Conservation (phyloP, 345 rosid species). For the Salix caprea region DNA sequence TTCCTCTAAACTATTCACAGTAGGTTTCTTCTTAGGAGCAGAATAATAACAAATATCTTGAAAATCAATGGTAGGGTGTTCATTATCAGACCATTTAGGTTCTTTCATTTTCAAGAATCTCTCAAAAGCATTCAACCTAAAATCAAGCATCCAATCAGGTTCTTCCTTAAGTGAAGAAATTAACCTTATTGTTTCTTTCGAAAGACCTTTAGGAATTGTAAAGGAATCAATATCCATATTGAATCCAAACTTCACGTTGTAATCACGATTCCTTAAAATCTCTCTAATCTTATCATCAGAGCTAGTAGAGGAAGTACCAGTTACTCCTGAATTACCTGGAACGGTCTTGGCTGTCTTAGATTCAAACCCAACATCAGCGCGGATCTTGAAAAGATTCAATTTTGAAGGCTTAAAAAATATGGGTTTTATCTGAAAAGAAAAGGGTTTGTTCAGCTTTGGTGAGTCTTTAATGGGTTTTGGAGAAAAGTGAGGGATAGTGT, state of each 20-base stretch:
- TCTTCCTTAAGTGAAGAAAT: constrained; percentile 72
- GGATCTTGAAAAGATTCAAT: not conserved
- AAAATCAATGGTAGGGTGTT: constrained; percentile 60
- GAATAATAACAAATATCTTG: constrained; percentile 89
- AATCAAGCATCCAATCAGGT: constrained; percentile 88
- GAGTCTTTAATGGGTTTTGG: constrained; percentile 8
- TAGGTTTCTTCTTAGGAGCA: constrained; percentile 79
- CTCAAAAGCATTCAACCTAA: constrained; percentile 68
- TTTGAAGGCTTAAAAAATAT: not conserved
- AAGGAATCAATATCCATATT: constrained; percentile 63
- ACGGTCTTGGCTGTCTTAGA: not conserved
- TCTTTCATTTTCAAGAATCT: constrained; percentile 63
- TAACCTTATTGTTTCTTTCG: constrained; percentile 55
- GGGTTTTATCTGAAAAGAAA: constrained; percentile 18
- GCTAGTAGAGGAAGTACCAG: constrained; percentile 12
- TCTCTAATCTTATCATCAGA: constrained; percentile 65
- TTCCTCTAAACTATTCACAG: constrained; percentile 77
- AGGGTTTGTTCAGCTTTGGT: too few species aligned
- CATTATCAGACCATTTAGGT: constrained; percentile 89
- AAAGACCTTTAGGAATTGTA: constrained; percentile 79
- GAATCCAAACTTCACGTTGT: constrained; percentile 73
- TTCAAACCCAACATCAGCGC: constrained; percentile 24
- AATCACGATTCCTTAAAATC: constrained; percentile 64
- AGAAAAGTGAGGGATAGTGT: constrained; percentile 19
- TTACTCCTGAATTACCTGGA: constrained; percentile 13